These are phyloP conservation scores for Colletotrichum sp. DNA, from an alignment of 2,329 filamentous ascomycete species.

Conservation along the genomic window DNA sequence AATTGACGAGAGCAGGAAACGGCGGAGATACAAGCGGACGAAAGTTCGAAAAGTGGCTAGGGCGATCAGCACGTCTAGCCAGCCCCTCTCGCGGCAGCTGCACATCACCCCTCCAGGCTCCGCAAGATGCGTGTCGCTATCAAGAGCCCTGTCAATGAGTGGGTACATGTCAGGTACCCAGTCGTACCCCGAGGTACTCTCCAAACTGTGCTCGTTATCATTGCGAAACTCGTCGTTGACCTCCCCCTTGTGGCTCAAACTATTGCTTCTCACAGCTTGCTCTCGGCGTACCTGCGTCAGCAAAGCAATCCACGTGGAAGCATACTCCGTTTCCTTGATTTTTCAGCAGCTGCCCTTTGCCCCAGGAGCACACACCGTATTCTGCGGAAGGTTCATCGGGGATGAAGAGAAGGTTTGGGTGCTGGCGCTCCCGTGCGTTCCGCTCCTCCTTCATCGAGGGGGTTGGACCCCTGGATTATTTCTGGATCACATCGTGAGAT, in stretches of 20 bases:
- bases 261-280: not conserved
- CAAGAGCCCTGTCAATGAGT: constrained; percentile 7
- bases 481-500: not conserved
- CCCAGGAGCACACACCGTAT: not conserved
- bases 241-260: not conserved
- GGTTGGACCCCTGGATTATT: constrained; percentile 15
- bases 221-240: not conserved
- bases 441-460: constrained; percentile 13
- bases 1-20: not conserved
- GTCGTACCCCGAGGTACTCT: constrained; percentile 11
- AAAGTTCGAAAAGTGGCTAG: constrained; percentile 4
- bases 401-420: constrained; percentile 8
- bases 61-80: constrained; percentile 10
- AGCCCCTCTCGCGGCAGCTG: constrained; percentile 17
- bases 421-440: constrained; percentile 17
- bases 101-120: constrained; percentile 20
- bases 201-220: not conserved
- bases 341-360: not conserved
- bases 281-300: constrained; percentile 17
- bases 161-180: constrained; percentile 3
- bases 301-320: not conserved
- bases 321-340: not conserved
- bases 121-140: constrained; percentile 16
- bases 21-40: not conserved
- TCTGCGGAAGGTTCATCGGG: not conserved